Evolutionary conservation across 2,329 filamentous ascomycete genomes (phyloP), one percentile per base, ranked within the genome.

Genomic region (Fusarium camptoceras): DNA sequence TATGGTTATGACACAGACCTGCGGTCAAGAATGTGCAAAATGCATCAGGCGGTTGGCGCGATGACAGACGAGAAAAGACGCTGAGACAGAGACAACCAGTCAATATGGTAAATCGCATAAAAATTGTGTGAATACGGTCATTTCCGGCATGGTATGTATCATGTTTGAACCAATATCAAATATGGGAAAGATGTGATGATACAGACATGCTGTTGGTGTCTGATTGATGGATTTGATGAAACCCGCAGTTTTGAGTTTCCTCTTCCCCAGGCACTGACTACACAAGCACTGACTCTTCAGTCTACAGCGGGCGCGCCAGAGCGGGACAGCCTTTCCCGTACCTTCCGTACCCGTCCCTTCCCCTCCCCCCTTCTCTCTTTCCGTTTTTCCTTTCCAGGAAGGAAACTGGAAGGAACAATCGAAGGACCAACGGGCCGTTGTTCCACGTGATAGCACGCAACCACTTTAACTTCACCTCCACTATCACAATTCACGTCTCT

Each of bases 361-460:
- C 50, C 44, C 41, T 37, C 30, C 27, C 27, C 48, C 44, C 48
- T 48, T 31, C 44, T 27, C 24, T 30, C 42, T 51, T 59, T 44
- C 56, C 62, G 61, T 60, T 37, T 55, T 66, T 49, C 55, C 61
- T 28, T 34, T 39, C 34, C 31, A 5, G 61, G 61, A 60, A 66
- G 56, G 63, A 39, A 43, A 24, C 62, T 66, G 49, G 43, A 66
- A 65, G 28, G 49, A 61, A 51, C 49, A 66, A 62, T 62, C 12
- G 61, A 66, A 66, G 37, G 47, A 25, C 37, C 48, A 37, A 51
- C 64, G 61, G 55, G 41, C 53, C 44, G 56, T 47, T 47, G 41
- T 31, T 50, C 71, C 73, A 75, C 70, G 73, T 74, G 73, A 68
- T 55, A 42, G 22, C 48, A 42, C 56, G 44, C 24, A 58, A 64